Percentiles rank a stretch among this genome's conserved stretches.
Conservation (phyloP, 2,329 filamentous ascomycete species). For the Colletotrichum acutatum region DNA sequence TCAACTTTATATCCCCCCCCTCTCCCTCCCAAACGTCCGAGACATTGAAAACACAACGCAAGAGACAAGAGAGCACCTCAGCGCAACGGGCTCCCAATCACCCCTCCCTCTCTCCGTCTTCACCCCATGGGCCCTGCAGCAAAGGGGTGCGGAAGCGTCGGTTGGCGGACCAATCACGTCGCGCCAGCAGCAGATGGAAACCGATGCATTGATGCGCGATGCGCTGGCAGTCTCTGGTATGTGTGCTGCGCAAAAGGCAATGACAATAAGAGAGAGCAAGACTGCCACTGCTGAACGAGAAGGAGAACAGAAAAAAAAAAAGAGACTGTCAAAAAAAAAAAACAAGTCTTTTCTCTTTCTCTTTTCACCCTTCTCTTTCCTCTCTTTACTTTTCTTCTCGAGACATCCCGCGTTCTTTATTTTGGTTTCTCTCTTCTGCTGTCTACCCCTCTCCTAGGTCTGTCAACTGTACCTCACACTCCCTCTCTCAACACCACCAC, state of each 20-base stretch:
- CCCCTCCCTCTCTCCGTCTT: neutral
- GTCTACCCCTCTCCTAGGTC: neutral
- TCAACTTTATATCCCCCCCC: neutral
- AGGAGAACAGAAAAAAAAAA: neutral
- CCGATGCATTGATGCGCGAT: slow-evolving; percentile 37
- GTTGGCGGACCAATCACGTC: slow-evolving; percentile 28
- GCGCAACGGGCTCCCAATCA: neutral
- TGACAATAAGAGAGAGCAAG: slow-evolving; percentile 27
- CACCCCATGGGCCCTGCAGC: slow-evolving; percentile 10
- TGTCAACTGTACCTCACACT: neutral
- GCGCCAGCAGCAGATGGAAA: slow-evolving; percentile 11
- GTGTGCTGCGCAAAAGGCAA: slow-evolving; percentile 46
- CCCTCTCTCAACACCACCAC: neutral
- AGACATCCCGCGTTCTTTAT: neutral
- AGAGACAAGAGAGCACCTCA: neutral
- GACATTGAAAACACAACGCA: slow-evolving; percentile 4
- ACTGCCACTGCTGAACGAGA: neutral
- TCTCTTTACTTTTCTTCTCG: neutral
- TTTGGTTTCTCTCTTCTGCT: neutral
- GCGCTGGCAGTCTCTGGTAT: slow-evolving; percentile 46
- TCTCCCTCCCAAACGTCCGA: neutral
- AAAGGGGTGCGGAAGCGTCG: slow-evolving; percentile 21
- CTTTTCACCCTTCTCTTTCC: neutral
- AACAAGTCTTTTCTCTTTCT: neutral
- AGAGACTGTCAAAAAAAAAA: slow-evolving; percentile 2